phyloP scores from a whole-genome alignment of 2,329 filamentous ascomycete species.

The Aspergillus latus region DNA sequence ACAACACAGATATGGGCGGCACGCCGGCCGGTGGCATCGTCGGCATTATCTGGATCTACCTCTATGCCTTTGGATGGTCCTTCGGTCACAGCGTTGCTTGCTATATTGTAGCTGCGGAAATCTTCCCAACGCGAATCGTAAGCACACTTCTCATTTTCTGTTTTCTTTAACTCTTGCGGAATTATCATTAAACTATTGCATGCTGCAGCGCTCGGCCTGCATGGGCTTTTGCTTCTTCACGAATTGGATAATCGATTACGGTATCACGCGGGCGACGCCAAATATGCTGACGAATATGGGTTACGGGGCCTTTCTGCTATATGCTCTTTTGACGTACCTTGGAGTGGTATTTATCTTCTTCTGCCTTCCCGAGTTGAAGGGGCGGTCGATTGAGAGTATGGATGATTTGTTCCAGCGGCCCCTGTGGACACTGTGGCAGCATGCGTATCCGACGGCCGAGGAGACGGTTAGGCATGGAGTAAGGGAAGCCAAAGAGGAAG shows the following conservation, averaged over 20 bases:
- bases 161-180: not conserved
- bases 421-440: slow-evolving; percentile 45
- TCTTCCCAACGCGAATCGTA: slow-evolving; percentile 8
- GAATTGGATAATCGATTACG: slow-evolving; percentile 11
- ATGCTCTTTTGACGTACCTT: not conserved
- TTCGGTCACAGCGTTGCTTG: slow-evolving; percentile 8
- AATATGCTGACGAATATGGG: slow-evolving; percentile 8
- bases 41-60: slow-evolving; percentile 8
- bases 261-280: slow-evolving; percentile 5
- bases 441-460: slow-evolving; percentile 5
- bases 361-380: slow-evolving; percentile 9
- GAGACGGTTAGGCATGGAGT: slow-evolving; percentile 5
- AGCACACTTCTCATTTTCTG: not conserved
- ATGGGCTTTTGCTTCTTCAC: slow-evolving; percentile 12
- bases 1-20: not conserved
- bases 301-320: slow-evolving; percentile 1
- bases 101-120: slow-evolving; percentile 10
- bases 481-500: not conserved
- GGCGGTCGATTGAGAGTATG: slow-evolving; percentile 32
- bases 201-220: slow-evolving; percentile 1
- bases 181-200: not conserved
- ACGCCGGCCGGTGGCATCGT: slow-evolving; percentile 5
- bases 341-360: slow-evolving; percentile 8
- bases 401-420: slow-evolving; percentile 34
- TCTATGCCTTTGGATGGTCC: slow-evolving; percentile 7